Base-by-base conservation (phyloP, 257 asterid genomes). In the Capsicum pubescens region DNA sequence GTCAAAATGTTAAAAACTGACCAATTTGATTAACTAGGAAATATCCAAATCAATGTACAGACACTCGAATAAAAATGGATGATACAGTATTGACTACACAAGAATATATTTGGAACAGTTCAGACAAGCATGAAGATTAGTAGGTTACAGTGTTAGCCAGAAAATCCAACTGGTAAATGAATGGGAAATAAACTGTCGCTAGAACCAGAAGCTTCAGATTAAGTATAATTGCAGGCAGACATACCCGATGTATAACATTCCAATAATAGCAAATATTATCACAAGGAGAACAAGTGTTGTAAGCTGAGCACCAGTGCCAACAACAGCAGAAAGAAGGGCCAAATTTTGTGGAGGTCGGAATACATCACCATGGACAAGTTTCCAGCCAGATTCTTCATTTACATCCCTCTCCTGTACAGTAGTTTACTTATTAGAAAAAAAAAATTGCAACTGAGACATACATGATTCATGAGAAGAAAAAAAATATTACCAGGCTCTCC, bases 331-430 rank as follows among this genome's bases (percentile, higher is more conserved):
- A 44, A 95, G 93, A 56, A 95, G 89, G 84, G 92, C 95, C 81
- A 93, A 83, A 88, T 89, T 88, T 83, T 71, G 90, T 56, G 97
- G 84, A 84, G 98, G 91, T 52, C 98, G 94, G 89, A 95, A 95
- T 55, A 95, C 98, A 89, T 95, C 98, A 70, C 97, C 98, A 87
- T 93, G 98, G 89, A 95, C 95, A 83, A 95, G 98, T 86, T 95
- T 95, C 98, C 98, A 95, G 80, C 98, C 98, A 85, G 98, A 92
- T 88, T 91, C 98, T 84, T 95, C 98, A 88, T 50, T 91, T 77
- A 92, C 95, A 67, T 92, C 97, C 80, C 97, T 92, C 86, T 95
- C 98, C 98, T 93, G 83, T 50, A 85, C 80, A 87, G 48, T 80
- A 69, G 69, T 50, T 50, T 77, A 54, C 21, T 13, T 9, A 54